Conservation (phyloP, 768 basidiomycete species). For the Suillus bovinus region DNA sequence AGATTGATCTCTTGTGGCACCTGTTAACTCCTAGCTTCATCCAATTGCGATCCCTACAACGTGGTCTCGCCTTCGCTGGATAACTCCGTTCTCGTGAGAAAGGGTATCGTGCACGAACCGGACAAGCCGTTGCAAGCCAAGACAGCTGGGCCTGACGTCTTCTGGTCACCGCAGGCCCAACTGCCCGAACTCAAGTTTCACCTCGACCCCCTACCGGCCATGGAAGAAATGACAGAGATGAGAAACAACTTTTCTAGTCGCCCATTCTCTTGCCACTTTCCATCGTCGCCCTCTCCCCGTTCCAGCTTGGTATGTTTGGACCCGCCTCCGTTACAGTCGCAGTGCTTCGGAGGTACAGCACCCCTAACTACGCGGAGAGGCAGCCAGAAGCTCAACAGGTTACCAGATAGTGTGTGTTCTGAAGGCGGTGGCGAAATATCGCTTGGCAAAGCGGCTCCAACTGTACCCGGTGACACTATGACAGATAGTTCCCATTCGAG, state of each 20-base stretch:
- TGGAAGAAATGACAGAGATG: not conserved
- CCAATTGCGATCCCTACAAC: conserved; percentile 11
- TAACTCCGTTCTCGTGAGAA: conserved; percentile 6
- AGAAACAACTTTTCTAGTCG: not conserved
- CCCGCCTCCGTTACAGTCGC: not conserved
- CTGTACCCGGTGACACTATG: not conserved
- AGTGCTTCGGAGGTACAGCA: not conserved
- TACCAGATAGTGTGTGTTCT: not conserved
- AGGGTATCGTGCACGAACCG: conserved; percentile 11
- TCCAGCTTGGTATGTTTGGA: conserved; percentile 4
- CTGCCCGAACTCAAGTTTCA: conserved; percentile 7
- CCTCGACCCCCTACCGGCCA: not conserved
- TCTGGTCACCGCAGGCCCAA: conserved; percentile 10
- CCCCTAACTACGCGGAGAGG: not conserved
- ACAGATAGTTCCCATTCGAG: not conserved
- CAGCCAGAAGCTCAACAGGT: not conserved
- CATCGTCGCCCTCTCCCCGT: conserved; percentile 7
- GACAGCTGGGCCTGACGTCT: conserved; percentile 8
- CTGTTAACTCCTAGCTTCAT: not conserved
- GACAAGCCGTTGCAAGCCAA: conserved; percentile 12
- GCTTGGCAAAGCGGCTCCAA: not conserved
- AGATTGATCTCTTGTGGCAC: not conserved
- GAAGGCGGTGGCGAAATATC: not conserved
- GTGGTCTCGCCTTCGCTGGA: conserved; percentile 1
- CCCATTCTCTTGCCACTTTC: not conserved